Conservation (phyloP, 331 rosid genomes). For the Malus hybrid region DNA sequence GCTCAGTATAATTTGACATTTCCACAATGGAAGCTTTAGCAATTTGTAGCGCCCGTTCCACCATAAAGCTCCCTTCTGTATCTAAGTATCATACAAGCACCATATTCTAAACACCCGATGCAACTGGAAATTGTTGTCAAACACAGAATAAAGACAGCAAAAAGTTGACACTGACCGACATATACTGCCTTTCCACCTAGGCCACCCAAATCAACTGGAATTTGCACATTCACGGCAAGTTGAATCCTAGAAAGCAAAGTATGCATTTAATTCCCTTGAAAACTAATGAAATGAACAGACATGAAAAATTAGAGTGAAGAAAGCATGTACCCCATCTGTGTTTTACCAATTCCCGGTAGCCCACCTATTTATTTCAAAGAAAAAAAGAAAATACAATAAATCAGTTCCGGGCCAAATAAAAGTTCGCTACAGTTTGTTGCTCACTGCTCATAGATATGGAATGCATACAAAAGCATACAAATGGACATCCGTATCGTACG, state of each 20-base stretch:
- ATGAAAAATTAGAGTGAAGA: conserved; percentile 2
- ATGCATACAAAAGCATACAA: neutral
- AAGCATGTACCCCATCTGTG: conserved; percentile 76
- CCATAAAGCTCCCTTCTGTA: conserved; percentile 97
- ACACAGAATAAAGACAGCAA: neutral
- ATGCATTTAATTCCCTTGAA: neutral
- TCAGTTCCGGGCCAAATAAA: conserved; percentile 1
- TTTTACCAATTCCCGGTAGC: conserved; percentile 95
- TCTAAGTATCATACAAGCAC: conserved; percentile 37
- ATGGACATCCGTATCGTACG: neutral
- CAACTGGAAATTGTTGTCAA: neutral
- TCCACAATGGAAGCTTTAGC: conserved; percentile 84
- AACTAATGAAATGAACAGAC: conserved; percentile 4
- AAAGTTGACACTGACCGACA: conserved; percentile 42
- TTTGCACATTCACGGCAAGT: conserved; percentile 90
- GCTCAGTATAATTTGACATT: conserved; percentile 47
- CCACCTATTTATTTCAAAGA: conserved; percentile 49
- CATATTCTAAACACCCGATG: neutral
- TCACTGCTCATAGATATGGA: neutral
- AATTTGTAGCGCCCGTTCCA: conserved; percentile 83
- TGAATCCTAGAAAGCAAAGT: conserved; percentile 62
- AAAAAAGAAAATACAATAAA: neutral
- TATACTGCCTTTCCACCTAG: conserved; percentile 89
- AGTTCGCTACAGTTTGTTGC: neutral
- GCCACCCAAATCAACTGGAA: conserved; percentile 75